These are phyloP conservation scores for Ophryocystis elektroscirrha DNA, from an alignment of 169 alveolate genomes.

Conservation along the genomic window DNA sequence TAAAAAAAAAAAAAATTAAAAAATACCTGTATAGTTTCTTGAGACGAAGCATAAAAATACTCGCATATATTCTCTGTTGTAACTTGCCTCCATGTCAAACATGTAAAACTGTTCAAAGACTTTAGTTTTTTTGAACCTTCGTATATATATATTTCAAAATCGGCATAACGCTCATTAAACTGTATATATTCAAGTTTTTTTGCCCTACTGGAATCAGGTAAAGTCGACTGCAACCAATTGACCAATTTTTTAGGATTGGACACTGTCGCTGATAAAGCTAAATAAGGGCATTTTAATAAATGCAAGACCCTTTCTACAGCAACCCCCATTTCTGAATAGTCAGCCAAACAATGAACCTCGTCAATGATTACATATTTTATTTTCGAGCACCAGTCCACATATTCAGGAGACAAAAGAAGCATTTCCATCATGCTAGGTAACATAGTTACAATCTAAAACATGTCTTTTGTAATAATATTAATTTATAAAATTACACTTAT, in stretches of 20 bases:
- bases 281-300: conserved; percentile 60
- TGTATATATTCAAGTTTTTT: neutral
- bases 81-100: no score
- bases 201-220: conserved; percentile 1
- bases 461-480: no score
- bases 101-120: no score
- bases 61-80: conserved; percentile 20
- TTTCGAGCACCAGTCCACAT: conserved; percentile 32
- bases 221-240: conserved; percentile 40
- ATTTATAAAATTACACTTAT: no score
- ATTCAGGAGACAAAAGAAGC: conserved; percentile 41
- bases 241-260: conserved; percentile 51
- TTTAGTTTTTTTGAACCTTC: no score
- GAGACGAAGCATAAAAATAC: conserved; percentile 23
- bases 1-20: conserved; percentile 3
- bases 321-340: conserved; percentile 32
- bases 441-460: conserved; percentile 48
- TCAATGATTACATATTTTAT: conserved; percentile 58
- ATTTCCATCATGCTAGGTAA: conserved; percentile 57
- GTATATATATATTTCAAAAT: no score
- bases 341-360: conserved; percentile 60
- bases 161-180: conserved; percentile 7
- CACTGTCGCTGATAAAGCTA: conserved; percentile 69
- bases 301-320: conserved; percentile 41
- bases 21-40: conserved; percentile 12